Evolutionary conservation across 176 grass and related monocot species (phyloP).

Genomic region (Eremochloa ophiuroides): DNA sequence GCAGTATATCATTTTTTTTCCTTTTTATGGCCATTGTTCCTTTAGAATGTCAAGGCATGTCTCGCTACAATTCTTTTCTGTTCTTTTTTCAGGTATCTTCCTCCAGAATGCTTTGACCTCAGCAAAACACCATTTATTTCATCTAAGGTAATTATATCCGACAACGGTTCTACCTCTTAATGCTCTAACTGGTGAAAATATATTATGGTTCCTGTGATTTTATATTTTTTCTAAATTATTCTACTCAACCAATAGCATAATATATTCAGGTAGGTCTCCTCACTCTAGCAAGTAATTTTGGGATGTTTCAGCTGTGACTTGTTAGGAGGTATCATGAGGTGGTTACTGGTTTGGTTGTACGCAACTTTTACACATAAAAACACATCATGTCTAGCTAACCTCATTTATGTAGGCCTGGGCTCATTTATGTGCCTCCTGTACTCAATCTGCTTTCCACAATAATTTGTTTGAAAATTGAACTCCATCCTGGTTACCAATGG

Average conservation of each 20-base stretch:
- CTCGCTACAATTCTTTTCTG: background rate
- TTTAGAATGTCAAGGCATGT: background rate
- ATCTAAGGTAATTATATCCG: constrained; percentile 70
- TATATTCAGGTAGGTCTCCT: background rate
- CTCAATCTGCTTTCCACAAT: background rate
- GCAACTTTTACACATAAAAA: constrained; percentile 1
- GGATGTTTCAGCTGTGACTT: background rate
- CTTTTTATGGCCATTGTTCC: background rate
- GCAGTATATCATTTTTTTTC: background rate
- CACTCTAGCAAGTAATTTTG: background rate
- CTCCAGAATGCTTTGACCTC: constrained; percentile 98
- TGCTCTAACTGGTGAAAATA: background rate
- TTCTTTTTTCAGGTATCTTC: constrained; percentile 82
- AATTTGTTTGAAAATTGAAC: background rate
- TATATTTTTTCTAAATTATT: background rate
- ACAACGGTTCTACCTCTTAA: constrained; percentile 16
- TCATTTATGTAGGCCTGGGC: background rate
- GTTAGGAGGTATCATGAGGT: background rate
- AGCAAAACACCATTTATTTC: constrained; percentile 97
- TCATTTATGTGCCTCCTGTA: constrained; percentile 20
- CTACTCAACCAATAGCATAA: background rate
- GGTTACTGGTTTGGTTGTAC: background rate
- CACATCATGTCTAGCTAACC: background rate
- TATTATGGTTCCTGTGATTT: background rate
- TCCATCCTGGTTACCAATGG: background rate